These are phyloP conservation scores for Scleroderma bovista DNA, from an alignment of 768 basidiomycete genomes.

Conservation along the genomic window DNA sequence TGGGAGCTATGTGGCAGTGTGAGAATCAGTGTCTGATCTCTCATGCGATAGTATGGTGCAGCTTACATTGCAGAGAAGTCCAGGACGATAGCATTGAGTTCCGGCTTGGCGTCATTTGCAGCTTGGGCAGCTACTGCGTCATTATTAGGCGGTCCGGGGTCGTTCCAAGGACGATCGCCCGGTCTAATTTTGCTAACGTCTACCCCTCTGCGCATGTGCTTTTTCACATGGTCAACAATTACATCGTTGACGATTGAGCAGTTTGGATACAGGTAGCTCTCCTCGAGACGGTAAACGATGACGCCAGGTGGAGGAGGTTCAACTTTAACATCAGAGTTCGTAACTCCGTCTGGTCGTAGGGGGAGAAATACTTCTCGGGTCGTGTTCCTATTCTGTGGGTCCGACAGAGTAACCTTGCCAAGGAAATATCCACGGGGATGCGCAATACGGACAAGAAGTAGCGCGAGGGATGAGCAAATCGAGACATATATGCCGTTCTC, in stretches of 20 bases:
- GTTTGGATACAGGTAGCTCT: slow-evolving; percentile 86
- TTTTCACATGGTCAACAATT: slow-evolving; percentile 79
- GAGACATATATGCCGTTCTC: slow-evolving; percentile 92
- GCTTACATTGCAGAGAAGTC: slow-evolving; percentile 83
- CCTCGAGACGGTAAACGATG: slow-evolving; percentile 87
- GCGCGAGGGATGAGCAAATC: slow-evolving; percentile 67
- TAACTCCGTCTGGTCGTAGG: slow-evolving; percentile 51
- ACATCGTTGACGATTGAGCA: slow-evolving; percentile 60
- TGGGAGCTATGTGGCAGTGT: slow-evolving; percentile 51
- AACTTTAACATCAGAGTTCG: slow-evolving; percentile 67
- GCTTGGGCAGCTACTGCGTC: slow-evolving; percentile 42
- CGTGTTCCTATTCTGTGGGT: slow-evolving; percentile 28
- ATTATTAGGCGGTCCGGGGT: slow-evolving; percentile 64
- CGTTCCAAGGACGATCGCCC: slow-evolving; percentile 90
- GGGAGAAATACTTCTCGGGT: slow-evolving; percentile 83
- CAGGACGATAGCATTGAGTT: slow-evolving; percentile 80
- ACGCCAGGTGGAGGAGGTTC: slow-evolving; percentile 80
- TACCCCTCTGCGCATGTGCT: slow-evolving; percentile 66
- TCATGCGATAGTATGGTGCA: not conserved
- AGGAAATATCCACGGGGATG: slow-evolving; percentile 88
- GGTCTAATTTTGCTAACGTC: slow-evolving; percentile 61
- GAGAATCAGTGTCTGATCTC: not conserved
- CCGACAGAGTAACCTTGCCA: slow-evolving; percentile 66
- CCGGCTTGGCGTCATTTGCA: slow-evolving; percentile 52
- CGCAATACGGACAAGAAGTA: slow-evolving; percentile 83